Base-by-base conservation (phyloP, 192 early-diverging fungal species). In the Gamsiella multidivaricata region DNA sequence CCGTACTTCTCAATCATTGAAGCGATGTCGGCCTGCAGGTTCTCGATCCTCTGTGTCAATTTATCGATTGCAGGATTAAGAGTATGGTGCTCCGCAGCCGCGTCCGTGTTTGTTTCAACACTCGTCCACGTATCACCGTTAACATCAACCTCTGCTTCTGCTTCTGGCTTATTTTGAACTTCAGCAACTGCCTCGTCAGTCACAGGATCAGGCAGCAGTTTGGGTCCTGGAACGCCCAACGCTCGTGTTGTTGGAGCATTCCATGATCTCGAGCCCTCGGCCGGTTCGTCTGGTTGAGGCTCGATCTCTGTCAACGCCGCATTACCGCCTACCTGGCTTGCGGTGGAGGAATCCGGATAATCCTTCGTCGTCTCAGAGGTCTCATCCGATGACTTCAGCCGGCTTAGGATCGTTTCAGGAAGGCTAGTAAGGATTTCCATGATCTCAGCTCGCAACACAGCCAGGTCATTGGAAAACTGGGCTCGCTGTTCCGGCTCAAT, bases 1-100 rank as follows among this genome's bases (percentile, higher is more conserved):
- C 26, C 12, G 46, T 61, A 57, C 17, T 68, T 67, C 36, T 60
- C 49, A n/a, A 61, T 56, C 59, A 76, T 50, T 6, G 42, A 26
- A 5, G 41, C 36, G 33, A 68, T 57, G 23, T 18, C 34, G 1
- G 33, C 42, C 28, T 68, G 58, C 9, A 76, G 52, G 17, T 5
- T 33, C 22, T 61, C 36, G 10, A 68, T 23, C 6, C 42, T 51
- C 3, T 43, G 23, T 17, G 54, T 11, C 0, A 76, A 56, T 0
- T 29, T 39, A 3, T 62, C 51, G 14, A 65, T 10, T 10, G 34
- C 25, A 42, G 47, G 51, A 5, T 54, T 43, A 28, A 43, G 31
- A 0, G 17, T 50, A 0, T 23, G 28, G 5, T 7, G 9, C 4
- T 20, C 32, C 18, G 29, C 33, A 9, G 25, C 50, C 3, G 5